Evolutionary conservation across 257 asterid species (phyloP).

Genomic region (Gardenia jasminoides): DNA sequence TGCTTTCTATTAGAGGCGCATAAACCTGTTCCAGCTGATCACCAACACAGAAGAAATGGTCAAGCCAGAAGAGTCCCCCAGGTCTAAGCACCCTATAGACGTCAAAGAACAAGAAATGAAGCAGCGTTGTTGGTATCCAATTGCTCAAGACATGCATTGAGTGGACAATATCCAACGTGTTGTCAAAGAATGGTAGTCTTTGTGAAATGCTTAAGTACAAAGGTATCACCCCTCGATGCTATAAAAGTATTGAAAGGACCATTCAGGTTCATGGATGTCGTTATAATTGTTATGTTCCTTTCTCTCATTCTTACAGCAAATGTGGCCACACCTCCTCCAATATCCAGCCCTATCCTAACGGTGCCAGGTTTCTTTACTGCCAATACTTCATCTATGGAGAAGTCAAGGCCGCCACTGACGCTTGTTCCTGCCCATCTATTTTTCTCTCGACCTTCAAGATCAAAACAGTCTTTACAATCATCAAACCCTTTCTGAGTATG

Average conservation of each 20-base stretch:
- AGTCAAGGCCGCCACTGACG: slow-evolving; percentile 35
- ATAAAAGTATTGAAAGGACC: slow-evolving; percentile 71
- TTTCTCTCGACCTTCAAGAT: slow-evolving; percentile 52
- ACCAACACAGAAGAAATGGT: slow-evolving; percentile 63
- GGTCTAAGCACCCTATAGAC: slow-evolving; percentile 67
- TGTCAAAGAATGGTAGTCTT: slow-evolving; percentile 71
- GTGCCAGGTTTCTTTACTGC: slow-evolving; percentile 45
- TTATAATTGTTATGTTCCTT: slow-evolving; percentile 50
- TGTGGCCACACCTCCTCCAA: slow-evolving; percentile 79
- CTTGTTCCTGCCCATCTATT: slow-evolving; percentile 38
- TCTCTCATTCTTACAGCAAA: slow-evolving; percentile 76
- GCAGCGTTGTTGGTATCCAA: slow-evolving; percentile 61
- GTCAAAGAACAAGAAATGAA: slow-evolving; percentile 63
- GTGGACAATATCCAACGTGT: slow-evolving; percentile 61
- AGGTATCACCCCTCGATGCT: slow-evolving; percentile 72
- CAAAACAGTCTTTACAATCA: slow-evolving; percentile 70
- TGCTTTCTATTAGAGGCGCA: slow-evolving; percentile 58
- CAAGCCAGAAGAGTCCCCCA: slow-evolving; percentile 73
- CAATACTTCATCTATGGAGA: slow-evolving; percentile 62
- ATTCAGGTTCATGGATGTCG: slow-evolving; percentile 62
- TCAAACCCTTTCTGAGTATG: slow-evolving; percentile 48
- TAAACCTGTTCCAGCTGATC: slow-evolving; percentile 49
- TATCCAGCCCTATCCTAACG: slow-evolving; percentile 63
- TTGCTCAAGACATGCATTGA: slow-evolving; percentile 72
- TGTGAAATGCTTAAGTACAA: slow-evolving; percentile 66